Conservation (phyloP, 176 grass and related monocot species). For the Pontederia paniculata region DNA sequence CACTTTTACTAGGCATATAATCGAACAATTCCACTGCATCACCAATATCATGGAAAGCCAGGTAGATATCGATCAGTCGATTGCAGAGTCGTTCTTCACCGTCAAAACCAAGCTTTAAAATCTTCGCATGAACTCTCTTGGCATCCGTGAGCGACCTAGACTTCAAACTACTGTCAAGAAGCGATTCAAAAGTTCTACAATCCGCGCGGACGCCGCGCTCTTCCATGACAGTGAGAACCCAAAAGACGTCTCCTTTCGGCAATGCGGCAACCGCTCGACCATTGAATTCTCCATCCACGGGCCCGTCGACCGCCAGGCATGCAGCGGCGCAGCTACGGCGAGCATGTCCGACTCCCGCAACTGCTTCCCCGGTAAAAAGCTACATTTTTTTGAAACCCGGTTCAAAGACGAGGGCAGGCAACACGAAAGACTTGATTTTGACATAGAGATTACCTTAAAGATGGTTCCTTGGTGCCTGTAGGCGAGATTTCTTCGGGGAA, state of each 20-base stretch:
- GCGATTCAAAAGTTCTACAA: not conserved
- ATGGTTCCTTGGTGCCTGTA: not conserved
- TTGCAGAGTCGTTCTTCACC: not conserved
- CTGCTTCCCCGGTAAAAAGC: conserved; percentile 7
- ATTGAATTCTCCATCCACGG: conserved; percentile 5
- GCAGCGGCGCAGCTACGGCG: not conserved
- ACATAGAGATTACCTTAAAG: not conserved
- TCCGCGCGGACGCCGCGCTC: not conserved
- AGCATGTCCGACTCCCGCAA: not conserved
- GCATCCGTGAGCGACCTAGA: conserved; percentile 4
- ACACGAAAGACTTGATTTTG: not conserved
- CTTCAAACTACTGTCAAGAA: not conserved
- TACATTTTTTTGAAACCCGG: not conserved
- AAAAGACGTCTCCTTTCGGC: conserved; percentile 3
- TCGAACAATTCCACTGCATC: conserved; percentile 1
- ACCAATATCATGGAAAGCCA: not conserved
- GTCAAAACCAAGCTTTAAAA: not conserved
- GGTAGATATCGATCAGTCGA: not conserved
- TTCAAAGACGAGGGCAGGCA: not conserved
- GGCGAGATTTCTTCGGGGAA: not conserved
- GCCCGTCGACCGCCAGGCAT: not conserved
- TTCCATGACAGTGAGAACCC: not conserved
- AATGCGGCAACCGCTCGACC: not conserved
- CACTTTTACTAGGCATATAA: conserved; percentile 3
- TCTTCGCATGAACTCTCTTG: conserved; percentile 4